Conservation (phyloP, 176 grass and related monocot species). For the Thalia dealbata region DNA sequence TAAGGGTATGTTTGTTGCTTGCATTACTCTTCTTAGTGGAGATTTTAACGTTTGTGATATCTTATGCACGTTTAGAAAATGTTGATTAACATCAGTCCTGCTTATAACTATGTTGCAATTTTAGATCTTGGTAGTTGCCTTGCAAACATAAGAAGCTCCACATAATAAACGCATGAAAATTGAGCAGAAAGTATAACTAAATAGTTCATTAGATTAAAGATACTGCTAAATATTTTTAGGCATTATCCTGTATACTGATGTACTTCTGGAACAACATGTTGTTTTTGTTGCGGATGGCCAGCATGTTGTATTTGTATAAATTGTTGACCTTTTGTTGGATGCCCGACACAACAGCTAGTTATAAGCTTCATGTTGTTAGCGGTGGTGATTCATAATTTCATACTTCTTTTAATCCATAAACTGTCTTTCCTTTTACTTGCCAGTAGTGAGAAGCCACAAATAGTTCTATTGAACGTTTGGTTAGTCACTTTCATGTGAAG, state of each 20-base stretch:
- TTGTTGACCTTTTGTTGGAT: neutral
- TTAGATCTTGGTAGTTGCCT: neutral
- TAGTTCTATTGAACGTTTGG: neutral
- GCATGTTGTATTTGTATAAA: neutral
- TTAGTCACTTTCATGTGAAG: neutral
- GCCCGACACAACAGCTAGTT: no score
- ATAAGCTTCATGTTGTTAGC: neutral
- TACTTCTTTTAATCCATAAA: neutral
- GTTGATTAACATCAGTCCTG: neutral
- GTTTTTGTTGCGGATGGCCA: neutral
- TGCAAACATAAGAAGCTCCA: neutral
- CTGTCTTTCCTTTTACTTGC: neutral
- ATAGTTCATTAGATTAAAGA: neutral
- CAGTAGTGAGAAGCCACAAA: neutral
- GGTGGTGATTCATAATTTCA: neutral
- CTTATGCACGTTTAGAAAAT: neutral
- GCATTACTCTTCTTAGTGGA: neutral
- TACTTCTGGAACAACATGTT: neutral
- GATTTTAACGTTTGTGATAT: neutral
- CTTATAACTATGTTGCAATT: neutral
- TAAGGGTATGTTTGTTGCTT: conserved; percentile 22
- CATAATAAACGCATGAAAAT: neutral
- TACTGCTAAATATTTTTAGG: neutral
- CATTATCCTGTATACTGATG: neutral
- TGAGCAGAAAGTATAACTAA: neutral